A percentile compares a stretch with the other conserved stretches of the same genome.
phyloP scores from a whole-genome alignment of 257 asterid species.

The Rhazya stricta region DNA sequence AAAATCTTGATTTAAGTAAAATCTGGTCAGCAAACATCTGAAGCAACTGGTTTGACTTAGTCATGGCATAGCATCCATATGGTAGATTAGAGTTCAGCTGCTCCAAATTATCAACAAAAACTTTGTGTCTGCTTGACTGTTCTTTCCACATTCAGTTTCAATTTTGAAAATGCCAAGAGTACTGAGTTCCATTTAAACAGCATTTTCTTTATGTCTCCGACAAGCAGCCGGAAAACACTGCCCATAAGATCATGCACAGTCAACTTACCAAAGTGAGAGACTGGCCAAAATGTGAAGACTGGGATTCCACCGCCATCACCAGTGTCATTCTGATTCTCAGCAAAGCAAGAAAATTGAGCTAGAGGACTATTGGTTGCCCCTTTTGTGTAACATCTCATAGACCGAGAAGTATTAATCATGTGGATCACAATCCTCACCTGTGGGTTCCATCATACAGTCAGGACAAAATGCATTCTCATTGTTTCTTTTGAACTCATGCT shows the following conservation, averaged over 20 bases:
- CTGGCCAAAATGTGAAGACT: conserved; percentile 57
- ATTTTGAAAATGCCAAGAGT: background rate
- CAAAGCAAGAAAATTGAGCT: conserved; percentile 53
- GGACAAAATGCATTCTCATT: background rate
- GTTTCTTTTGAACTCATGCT: background rate
- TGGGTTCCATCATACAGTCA: conserved; percentile 11
- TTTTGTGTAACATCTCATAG: conserved; percentile 64
- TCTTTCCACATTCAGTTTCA: background rate
- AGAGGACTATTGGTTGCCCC: conserved; percentile 49
- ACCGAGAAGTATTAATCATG: conserved; percentile 50
- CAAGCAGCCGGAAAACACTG: background rate
- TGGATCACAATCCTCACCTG: conserved; percentile 52
- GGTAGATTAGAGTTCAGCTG: background rate
- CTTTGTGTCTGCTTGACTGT: too few species aligned
- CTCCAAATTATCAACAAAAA: too few species aligned
- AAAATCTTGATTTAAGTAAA: background rate
- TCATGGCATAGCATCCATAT: background rate
- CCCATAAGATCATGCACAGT: background rate
- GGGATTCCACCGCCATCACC: conserved; percentile 74
- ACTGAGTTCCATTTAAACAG: background rate
- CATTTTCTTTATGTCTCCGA: background rate
- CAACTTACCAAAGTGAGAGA: conserved; percentile 56
- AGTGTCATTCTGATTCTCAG: conserved; percentile 40
- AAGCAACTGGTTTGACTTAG: background rate
- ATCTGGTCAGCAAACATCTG: background rate